phyloP scores from a whole-genome alignment of 768 basidiomycete genomes.

The Lactarius sp. region DNA sequence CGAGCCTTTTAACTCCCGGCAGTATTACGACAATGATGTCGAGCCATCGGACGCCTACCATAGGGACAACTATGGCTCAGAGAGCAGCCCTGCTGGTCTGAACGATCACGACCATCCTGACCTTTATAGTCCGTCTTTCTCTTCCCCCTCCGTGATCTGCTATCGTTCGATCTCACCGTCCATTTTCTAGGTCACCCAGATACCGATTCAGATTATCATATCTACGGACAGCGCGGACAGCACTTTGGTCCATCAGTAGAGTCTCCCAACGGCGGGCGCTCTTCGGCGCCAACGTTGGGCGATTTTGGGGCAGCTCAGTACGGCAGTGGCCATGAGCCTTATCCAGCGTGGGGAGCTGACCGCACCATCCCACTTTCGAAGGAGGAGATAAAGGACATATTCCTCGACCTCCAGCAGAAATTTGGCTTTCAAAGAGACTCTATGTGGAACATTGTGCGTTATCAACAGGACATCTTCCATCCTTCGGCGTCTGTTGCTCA shows the following conservation, averaged over 20 bases:
- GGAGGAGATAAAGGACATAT: slow-evolving; percentile 98
- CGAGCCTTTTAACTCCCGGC: slow-evolving; percentile 56
- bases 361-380: slow-evolving; percentile 93
- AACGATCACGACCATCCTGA: slow-evolving; percentile 62
- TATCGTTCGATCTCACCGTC: slow-evolving; percentile 1
- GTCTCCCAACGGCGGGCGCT: no score
- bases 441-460: slow-evolving; percentile 86
- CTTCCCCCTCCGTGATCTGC: no score
- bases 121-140: slow-evolving; percentile 40
- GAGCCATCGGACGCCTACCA: no score
- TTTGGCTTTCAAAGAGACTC: slow-evolving; percentile 97
- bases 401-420: slow-evolving; percentile 95
- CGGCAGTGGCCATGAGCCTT: no score
- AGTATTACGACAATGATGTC: no score
- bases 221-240: no score
- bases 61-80: no score
- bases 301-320: no score
- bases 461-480: not conserved
- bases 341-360: slow-evolving; percentile 91
- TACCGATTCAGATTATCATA: no score
- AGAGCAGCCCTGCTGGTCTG: no score
- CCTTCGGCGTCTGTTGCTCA: slow-evolving; percentile 4
- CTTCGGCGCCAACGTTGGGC: no score
- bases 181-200: slow-evolving; percentile 46
- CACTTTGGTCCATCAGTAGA: no score